Conservation (phyloP, 768 basidiomycete species). For the Filobasidium floriforme region DNA sequence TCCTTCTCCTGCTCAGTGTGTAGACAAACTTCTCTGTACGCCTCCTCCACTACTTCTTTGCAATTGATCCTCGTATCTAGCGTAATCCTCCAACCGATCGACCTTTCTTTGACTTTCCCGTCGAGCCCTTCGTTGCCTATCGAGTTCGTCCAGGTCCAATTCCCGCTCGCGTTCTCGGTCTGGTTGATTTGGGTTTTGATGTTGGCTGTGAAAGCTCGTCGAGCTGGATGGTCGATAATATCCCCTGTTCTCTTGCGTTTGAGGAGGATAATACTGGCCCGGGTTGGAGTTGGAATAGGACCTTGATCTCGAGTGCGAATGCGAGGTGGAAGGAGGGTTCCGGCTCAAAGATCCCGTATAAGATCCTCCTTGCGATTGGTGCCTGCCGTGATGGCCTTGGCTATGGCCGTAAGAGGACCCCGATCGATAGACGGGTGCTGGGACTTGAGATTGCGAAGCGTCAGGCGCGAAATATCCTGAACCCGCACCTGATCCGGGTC, state of each 20-base stretch:
- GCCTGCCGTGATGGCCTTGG: not conserved
- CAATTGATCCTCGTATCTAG: no score
- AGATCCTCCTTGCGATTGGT: not conserved
- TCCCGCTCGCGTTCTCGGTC: not conserved
- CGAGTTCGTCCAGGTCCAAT: not conserved
- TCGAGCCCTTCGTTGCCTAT: not conserved
- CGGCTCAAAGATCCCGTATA: not conserved
- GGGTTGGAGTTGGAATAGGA: not conserved
- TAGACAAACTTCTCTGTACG: no score
- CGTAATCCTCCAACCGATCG: no score
- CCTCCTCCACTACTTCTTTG: no score
- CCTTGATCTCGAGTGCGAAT: not conserved
- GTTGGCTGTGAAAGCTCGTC: not conserved
- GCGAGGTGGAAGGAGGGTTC: not conserved
- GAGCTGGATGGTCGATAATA: not conserved
- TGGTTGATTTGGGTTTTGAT: not conserved
- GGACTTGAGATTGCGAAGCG: not conserved
- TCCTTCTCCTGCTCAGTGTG: no score
- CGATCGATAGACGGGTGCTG: not conserved
- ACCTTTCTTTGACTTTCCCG: not conserved
- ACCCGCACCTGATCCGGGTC: not conserved
- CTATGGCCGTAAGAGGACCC: not conserved
- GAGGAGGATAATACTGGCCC: not conserved
- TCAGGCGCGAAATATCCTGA: conserved; percentile 2
- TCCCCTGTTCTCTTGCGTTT: not conserved